Evolutionary conservation across 2,329 filamentous ascomycete species (phyloP).

Genomic region (Mycosphaerella sp.): DNA sequence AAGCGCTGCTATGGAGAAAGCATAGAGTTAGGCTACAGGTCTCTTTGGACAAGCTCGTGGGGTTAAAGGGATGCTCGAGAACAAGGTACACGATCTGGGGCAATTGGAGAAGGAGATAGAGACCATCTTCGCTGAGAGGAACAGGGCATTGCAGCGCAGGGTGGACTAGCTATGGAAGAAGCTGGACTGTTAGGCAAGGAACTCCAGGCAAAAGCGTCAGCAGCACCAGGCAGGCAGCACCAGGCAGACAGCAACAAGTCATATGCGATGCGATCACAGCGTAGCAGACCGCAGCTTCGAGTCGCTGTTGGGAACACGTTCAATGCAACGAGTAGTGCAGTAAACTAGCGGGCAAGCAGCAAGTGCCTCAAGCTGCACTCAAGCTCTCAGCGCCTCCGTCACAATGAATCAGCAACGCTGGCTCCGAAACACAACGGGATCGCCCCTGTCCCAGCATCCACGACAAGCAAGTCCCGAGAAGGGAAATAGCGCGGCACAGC

Average conservation of each 20-base stretch:
- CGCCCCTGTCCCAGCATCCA: not conserved
- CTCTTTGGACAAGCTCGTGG: constrained; percentile 14
- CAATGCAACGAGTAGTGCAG: not conserved
- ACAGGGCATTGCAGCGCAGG: constrained; percentile 8
- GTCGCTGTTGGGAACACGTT: constrained; percentile 5
- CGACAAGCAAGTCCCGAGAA: not conserved
- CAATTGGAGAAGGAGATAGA: constrained; percentile 23
- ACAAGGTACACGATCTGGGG: constrained; percentile 19
- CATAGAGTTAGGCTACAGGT: constrained; percentile 11
- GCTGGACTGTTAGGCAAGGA: constrained; percentile 16
- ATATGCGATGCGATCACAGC: constrained; percentile 1
- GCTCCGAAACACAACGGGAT: constrained; percentile 3
- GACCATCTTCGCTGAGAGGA: constrained; percentile 17
- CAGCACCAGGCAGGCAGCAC: constrained; percentile 4
- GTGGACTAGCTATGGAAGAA: constrained; percentile 14
- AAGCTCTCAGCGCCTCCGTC: constrained; percentile 2
- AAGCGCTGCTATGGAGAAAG: constrained; percentile 13
- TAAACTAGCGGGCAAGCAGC: too few relatives aligned
- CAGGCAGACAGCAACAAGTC: not conserved
- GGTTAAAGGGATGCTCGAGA: constrained; percentile 17
- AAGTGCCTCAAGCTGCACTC: constrained; percentile 6
- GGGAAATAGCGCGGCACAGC: not conserved
- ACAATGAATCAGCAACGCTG: constrained; percentile 7
- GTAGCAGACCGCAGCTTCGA: not conserved
- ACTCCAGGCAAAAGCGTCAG: constrained; percentile 11